Evolutionary conservation across 371 early-diverging fungal genomes (phyloP), one percentile per base, ranked within the genome.

Genomic region (Mortierella sp.): DNA sequence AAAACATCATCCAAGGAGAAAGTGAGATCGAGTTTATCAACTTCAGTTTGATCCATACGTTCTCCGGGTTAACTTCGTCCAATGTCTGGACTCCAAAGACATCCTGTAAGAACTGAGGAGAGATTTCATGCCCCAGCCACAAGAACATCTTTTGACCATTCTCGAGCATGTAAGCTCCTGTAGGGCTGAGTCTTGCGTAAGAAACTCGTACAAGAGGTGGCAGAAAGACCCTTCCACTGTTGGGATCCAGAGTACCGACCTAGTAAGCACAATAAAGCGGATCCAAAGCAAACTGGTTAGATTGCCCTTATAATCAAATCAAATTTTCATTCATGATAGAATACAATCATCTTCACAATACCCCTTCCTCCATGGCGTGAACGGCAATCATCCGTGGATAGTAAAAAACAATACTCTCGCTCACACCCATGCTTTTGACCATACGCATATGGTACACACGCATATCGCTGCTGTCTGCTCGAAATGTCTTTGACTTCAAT

Each of bases 301-400:
- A 37, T 37, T 10, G 8, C 1, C 13, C 13, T 8, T 37, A 5
- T 37, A 5, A 13, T 13, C 40, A 37, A 37, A 37, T 37, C 8
- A 37, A 37, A 29, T 23, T 56, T 6, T 23, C 9, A 29, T 10
- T 56, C 12, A 29, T 31, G 6, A 31, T 56, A 37, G 8, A 56
- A 7, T 31, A 31, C 17, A 26, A 19, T 58, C 19, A 1, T 3
- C n/a, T 58, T 7, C 7, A 62, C 47, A 45, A 65, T 77, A 92
- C 93, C 67, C 91, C 87, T n/a, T 86, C 83, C 0, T 83, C 76
- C 71, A 93, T 68, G 23, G 83, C 76, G 68, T 94, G 93, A 26
- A 97, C 69, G 5, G 93, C 86, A 34, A 93, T 83, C 83, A 98
- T 86, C 2, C 90, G 86, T 8, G 98, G 99, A 83, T 99, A 98